phyloP scores from a whole-genome alignment of 2,329 filamentous ascomycete genomes.

The Grosmannia serpens region DNA sequence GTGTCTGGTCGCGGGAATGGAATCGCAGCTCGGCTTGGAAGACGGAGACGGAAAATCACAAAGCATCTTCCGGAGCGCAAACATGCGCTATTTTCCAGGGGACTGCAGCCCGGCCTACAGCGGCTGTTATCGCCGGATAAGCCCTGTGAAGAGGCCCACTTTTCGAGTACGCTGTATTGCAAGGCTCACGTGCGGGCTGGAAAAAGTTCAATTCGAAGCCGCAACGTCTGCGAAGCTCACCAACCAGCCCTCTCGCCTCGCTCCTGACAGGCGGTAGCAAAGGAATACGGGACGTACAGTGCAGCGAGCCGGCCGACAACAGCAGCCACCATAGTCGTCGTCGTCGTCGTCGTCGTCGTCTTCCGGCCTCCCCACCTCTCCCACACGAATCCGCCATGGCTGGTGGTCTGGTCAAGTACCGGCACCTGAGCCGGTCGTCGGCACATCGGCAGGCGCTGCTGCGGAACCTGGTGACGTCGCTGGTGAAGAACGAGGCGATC shows the following conservation, averaged over 20 bases:
- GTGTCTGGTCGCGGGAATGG: not conserved
- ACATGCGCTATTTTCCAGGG: not conserved
- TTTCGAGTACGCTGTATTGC: not conserved
- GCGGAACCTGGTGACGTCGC: slow-evolving; percentile 88
- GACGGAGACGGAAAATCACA: not conserved
- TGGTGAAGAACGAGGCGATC: slow-evolving; percentile 88
- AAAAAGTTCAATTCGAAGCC: not conserved
- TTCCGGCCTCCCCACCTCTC: not conserved
- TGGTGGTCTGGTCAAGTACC: slow-evolving; percentile 75
- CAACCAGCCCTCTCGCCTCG: not conserved
- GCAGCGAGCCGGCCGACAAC: too few species aligned
- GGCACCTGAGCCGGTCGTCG: slow-evolving; percentile 75
- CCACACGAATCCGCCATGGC: slow-evolving; percentile 51
- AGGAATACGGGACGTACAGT: too few species aligned
- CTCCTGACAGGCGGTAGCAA: too few species aligned
- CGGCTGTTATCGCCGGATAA: not conserved
- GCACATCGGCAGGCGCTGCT: slow-evolving; percentile 85
- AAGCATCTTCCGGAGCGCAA: not conserved
- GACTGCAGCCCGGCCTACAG: not conserved
- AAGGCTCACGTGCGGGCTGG: not conserved
- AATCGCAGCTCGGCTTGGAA: not conserved
- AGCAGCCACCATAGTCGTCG: too few species aligned
- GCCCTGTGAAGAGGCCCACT: not conserved
- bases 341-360: too few species aligned
- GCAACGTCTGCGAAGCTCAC: not conserved